Percentiles rank a stretch among this genome's conserved stretches.
phyloP scores from a whole-genome alignment of 352 stramenopile species.

The Globisporangium apiculatum region DNA sequence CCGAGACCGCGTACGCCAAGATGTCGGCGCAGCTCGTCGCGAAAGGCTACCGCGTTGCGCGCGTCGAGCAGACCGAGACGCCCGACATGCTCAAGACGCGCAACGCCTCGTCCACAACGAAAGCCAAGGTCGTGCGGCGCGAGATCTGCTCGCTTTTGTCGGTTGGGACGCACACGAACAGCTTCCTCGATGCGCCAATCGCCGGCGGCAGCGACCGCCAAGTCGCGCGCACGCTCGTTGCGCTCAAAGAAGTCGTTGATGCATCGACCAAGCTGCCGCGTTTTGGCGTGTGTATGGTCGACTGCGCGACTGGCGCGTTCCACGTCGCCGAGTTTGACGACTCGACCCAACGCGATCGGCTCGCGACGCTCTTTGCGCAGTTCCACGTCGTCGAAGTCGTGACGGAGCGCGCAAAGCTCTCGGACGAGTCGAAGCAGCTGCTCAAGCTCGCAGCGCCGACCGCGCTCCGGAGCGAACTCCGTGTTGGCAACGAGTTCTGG shows the following conservation, averaged over 20 bases:
- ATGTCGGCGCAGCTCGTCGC: conserved; percentile 93
- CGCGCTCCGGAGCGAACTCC: conserved; percentile 54
- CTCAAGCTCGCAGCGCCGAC: conserved; percentile 65
- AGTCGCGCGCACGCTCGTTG: conserved; percentile 45
- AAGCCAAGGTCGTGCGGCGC: conserved; percentile 86
- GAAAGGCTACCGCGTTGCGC: conserved; percentile 96
- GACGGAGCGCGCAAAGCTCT: conserved; percentile 60
- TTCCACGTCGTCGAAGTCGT: conserved; percentile 84
- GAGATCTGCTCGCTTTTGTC: conserved; percentile 97
- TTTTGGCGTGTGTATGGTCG: conserved; percentile 94
- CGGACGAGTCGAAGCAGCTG: conserved; percentile 56
- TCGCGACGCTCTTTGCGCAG: conserved; percentile 94
- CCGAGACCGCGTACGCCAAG: conserved; percentile 96
- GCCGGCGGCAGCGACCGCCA: conserved; percentile 41
- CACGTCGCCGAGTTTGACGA: conserved; percentile 97
- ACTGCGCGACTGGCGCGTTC: conserved; percentile 91
- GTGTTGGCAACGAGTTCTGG: conserved; percentile 86
- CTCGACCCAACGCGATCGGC: conserved; percentile 89
- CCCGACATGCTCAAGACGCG: conserved; percentile 94
- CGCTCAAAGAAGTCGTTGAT: conserved; percentile 48
- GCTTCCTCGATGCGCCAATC: conserved; percentile 88
- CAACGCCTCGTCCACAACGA: conserved; percentile 72
- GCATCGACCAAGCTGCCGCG: background rate
- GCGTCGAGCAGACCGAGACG: conserved; percentile 99
- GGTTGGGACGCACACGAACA: conserved; percentile 93